These are phyloP conservation scores for Coemansia sp. DNA, from an alignment of 192 early-diverging fungal species.

Conservation along the genomic window DNA sequence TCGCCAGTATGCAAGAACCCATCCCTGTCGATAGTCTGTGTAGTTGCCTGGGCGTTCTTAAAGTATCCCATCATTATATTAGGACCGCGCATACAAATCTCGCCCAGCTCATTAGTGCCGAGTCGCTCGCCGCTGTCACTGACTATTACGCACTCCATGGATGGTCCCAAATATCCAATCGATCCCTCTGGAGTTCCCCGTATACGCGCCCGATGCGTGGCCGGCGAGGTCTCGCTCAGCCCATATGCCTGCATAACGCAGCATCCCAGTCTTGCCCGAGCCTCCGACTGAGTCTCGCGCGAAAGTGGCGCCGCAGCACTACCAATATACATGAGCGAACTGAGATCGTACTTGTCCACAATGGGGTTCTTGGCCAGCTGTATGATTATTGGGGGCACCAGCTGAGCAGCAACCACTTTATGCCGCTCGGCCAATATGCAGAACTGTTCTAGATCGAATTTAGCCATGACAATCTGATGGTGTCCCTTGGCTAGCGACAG, in stretches of 20 bases:
- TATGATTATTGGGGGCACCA: slow-evolving; percentile 71
- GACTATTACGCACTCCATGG: slow-evolving; percentile 72
- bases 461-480: slow-evolving; percentile 71
- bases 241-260: slow-evolving; percentile 66
- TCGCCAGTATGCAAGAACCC: slow-evolving; percentile 88
- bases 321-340: slow-evolving; percentile 61
- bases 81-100: slow-evolving; percentile 84
- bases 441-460: slow-evolving; percentile 70
- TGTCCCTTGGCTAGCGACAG: slow-evolving; percentile 47
- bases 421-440: slow-evolving; percentile 68
- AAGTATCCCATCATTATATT: slow-evolving; percentile 89
- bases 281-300: slow-evolving; percentile 63
- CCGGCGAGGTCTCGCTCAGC: slow-evolving; percentile 64
- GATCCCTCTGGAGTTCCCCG: slow-evolving; percentile 54
- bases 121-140: slow-evolving; percentile 70
- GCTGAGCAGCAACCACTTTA: slow-evolving; percentile 64
- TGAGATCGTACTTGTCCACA: slow-evolving; percentile 73
- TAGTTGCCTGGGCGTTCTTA: slow-evolving; percentile 78
- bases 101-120: slow-evolving; percentile 68
- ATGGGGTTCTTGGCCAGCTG: slow-evolving; percentile 77
- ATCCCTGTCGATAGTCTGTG: slow-evolving; percentile 67
- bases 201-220: slow-evolving; percentile 31
- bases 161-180: slow-evolving; percentile 73
- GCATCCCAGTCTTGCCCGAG: slow-evolving; percentile 48
- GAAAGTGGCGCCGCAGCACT: slow-evolving; percentile 83